A percentile compares a stretch with the other conserved stretches of the same genome.
phyloP scores from a whole-genome alignment of 257 asterid species.

The Leptodermis oblonga region DNA sequence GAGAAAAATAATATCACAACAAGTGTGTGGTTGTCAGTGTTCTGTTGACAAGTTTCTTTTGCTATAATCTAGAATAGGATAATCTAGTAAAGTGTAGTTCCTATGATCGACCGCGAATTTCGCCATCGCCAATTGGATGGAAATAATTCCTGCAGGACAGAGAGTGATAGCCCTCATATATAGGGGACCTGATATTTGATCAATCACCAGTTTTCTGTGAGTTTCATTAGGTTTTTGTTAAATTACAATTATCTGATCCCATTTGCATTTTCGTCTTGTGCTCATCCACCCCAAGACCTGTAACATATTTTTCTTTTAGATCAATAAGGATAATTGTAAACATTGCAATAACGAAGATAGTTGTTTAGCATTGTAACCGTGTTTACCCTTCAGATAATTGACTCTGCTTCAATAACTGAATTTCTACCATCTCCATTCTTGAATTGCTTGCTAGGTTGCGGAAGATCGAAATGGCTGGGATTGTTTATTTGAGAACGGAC shows the following conservation, averaged over 20 bases:
- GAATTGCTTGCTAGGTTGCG: not conserved
- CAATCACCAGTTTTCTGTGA: constrained; percentile 6
- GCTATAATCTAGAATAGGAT: not conserved
- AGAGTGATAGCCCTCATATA: constrained; percentile 9
- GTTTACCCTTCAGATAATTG: too few species aligned
- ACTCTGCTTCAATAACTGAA: too few species aligned
- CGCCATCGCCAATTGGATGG: constrained; percentile 2
- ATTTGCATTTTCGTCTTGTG: constrained; percentile 11
- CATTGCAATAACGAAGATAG: too few species aligned
- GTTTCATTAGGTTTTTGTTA: constrained; percentile 6
- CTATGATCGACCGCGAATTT: not conserved
- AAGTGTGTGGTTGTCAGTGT: not conserved
- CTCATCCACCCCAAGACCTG: constrained; percentile 27
- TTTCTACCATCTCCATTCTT: too few species aligned
- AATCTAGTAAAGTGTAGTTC: not conserved
- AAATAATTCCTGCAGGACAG: not conserved
- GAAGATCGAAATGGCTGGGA: constrained; percentile 48
- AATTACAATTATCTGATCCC: constrained; percentile 8
- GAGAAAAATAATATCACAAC: not conserved
- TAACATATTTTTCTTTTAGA: constrained; percentile 12
- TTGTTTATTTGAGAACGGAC: constrained; percentile 61
- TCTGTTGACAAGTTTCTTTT: not conserved
- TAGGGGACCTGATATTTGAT: constrained; percentile 5
- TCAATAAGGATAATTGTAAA: too few species aligned
- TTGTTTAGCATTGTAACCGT: constrained; percentile 1